A percentile compares a stretch with the other conserved stretches of the same genome.
Evolutionary conservation across 2,329 filamentous ascomycete genomes (phyloP).

Genomic region (Seiridium cupressi): DNA sequence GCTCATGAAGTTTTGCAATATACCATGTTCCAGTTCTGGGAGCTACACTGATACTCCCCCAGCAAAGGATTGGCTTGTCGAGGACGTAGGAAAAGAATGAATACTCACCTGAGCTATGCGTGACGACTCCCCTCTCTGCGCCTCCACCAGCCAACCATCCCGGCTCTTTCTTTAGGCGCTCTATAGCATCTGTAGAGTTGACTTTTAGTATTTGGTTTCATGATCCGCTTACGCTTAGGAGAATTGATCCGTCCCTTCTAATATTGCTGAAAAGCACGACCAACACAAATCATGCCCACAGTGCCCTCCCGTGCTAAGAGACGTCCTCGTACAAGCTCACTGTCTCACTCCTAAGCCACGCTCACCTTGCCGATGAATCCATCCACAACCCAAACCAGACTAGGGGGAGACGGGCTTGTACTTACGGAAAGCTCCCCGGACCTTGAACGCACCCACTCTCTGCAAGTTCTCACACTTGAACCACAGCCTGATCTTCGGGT

Average conservation of each 20-base stretch:
- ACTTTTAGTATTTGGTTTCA: background rate
- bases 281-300: background rate
- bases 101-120: conserved; percentile 77
- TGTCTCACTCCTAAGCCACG: no score
- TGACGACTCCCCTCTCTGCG: conserved; percentile 71
- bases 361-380: no score
- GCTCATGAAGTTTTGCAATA: background rate
- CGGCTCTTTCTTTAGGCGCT: conserved; percentile 61
- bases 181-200: conserved; percentile 60
- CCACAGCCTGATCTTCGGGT: conserved; percentile 70
- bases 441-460: conserved; percentile 89
- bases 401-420: background rate
- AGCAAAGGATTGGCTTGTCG: no score
- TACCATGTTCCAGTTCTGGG: no score
- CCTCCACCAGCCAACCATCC: conserved; percentile 61
- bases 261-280: background rate
- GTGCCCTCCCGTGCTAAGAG: no score
- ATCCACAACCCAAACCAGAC: no score
- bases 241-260: background rate
- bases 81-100: no score
- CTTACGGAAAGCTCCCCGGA: conserved; percentile 73
- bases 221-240: background rate
- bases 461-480: conserved; percentile 98
- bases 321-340: background rate
- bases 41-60: no score